Percentiles rank a stretch among this genome's conserved stretches.
phyloP scores from a whole-genome alignment of 2,329 filamentous ascomycete species.

The Penicillium sp. region DNA sequence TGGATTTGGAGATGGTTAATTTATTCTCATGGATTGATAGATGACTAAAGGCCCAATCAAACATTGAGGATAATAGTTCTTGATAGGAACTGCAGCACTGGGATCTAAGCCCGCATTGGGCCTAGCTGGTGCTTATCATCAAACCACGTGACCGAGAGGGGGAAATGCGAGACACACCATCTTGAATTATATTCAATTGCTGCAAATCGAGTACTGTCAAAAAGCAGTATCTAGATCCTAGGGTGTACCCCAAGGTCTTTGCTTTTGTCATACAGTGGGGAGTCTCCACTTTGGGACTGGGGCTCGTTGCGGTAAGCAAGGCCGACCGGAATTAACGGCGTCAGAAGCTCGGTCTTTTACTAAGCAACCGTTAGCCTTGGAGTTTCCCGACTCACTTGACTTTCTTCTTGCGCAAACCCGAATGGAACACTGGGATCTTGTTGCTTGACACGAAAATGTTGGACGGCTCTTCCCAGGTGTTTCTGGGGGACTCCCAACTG shows the following conservation, averaged over 20 bases:
- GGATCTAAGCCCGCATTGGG: neutral
- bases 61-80: neutral
- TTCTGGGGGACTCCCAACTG: slow-evolving; percentile 32
- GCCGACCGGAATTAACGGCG: slow-evolving; percentile 1
- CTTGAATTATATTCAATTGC: neutral
- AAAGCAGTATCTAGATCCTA: neutral
- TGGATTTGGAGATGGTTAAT: neutral
- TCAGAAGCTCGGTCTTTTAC: slow-evolving; percentile 3
- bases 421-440: slow-evolving; percentile 25
- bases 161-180: neutral
- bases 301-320: slow-evolving; percentile 1
- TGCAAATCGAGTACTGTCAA: too few relatives aligned
- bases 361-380: slow-evolving; percentile 4
- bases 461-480: slow-evolving; percentile 35
- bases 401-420: slow-evolving; percentile 1
- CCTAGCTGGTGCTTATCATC: neutral
- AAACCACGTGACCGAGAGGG: neutral
- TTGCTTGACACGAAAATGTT: slow-evolving; percentile 31
- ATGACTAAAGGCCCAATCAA: neutral
- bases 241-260: neutral
- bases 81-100: neutral
- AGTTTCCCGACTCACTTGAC: neutral
- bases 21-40: neutral
- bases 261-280: neutral
- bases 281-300: neutral